These are phyloP conservation scores for Coemansia sp. DNA, from an alignment of 192 early-diverging fungal genomes.

Conservation along the genomic window DNA sequence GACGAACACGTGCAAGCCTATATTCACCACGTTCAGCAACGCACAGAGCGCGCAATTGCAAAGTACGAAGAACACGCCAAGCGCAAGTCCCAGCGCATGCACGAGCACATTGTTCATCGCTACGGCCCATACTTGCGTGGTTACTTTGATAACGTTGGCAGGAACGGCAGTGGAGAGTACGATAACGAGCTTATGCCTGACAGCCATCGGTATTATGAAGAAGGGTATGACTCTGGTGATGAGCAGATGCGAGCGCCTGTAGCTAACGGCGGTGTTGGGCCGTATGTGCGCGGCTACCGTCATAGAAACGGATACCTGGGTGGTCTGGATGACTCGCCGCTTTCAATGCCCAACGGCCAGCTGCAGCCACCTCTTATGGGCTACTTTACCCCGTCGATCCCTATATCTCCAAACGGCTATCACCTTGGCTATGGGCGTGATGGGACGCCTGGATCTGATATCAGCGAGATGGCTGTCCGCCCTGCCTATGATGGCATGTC, in stretches of 20 bases:
- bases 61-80: slow-evolving; percentile 41
- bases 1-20: slow-evolving; percentile 51
- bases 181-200: slow-evolving; percentile 7
- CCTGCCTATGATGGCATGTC: slow-evolving; percentile 19
- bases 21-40: slow-evolving; percentile 48
- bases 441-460: slow-evolving; percentile 23
- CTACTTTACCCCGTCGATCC: slow-evolving; percentile 41
- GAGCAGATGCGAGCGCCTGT: neutral
- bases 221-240: slow-evolving; percentile 9
- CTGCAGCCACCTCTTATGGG: slow-evolving; percentile 42
- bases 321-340: slow-evolving; percentile 11
- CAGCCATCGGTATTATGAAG: slow-evolving; percentile 6
- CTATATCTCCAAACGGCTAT: slow-evolving; percentile 21
- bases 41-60: slow-evolving; percentile 43
- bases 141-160: slow-evolving; percentile 33
- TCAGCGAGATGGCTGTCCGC: slow-evolving; percentile 26
- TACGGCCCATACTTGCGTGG: slow-evolving; percentile 46
- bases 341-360: slow-evolving; percentile 3
- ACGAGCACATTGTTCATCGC: slow-evolving; percentile 46
- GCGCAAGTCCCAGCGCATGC: slow-evolving; percentile 52
- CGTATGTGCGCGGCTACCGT: slow-evolving; percentile 8
- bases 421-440: slow-evolving; percentile 23
- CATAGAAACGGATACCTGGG: slow-evolving; percentile 18
- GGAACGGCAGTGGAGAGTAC: slow-evolving; percentile 10
- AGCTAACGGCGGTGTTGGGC: neutral